Evolutionary conservation across 441 rosid species (phyloP).

Genomic region (Mallotus repandus): DNA sequence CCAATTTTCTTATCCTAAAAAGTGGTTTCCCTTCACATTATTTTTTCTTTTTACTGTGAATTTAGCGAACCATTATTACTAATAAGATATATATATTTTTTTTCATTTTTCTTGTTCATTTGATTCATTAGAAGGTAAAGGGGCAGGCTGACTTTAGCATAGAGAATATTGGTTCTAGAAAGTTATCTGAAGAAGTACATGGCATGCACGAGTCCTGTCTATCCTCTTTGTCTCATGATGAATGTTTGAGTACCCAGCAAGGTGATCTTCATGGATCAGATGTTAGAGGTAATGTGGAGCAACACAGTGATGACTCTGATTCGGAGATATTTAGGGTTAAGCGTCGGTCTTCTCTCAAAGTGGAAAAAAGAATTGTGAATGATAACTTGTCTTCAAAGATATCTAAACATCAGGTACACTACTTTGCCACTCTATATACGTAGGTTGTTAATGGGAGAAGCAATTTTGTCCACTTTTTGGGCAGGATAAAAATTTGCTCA

Average conservation of each 20-base stretch:
- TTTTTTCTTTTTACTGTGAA: not conserved
- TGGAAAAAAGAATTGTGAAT: slow-evolving; percentile 49
- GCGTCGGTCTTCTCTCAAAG: slow-evolving; percentile 70
- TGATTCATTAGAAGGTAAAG: slow-evolving; percentile 40
- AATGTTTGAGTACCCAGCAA: slow-evolving; percentile 25
- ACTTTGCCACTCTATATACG: not conserved
- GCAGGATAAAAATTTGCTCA: not conserved
- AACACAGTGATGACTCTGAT: slow-evolving; percentile 81
- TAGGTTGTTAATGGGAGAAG: not conserved
- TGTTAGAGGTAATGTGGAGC: slow-evolving; percentile 34
- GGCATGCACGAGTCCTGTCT: slow-evolving; percentile 35
- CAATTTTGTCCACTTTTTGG: not conserved
- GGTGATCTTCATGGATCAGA: slow-evolving; percentile 31
- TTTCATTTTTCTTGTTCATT: slow-evolving; percentile 8
- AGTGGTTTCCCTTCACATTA: not conserved
- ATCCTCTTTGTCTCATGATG: slow-evolving; percentile 42
- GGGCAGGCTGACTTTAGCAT: slow-evolving; percentile 33
- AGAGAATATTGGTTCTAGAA: slow-evolving; percentile 37
- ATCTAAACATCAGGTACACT: slow-evolving; percentile 54
- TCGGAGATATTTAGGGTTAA: slow-evolving; percentile 85
- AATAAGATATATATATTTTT: not conserved
- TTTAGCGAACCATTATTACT: not conserved
- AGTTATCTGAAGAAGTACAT: slow-evolving; percentile 42
- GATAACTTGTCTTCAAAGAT: slow-evolving; percentile 36
- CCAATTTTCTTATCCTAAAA: slow-evolving; percentile 1